Evolutionary conservation across 176 grass and related monocot genomes (phyloP), one percentile per base, ranked within the genome.

Genomic region (Hyparrhenia diplandra): DNA sequence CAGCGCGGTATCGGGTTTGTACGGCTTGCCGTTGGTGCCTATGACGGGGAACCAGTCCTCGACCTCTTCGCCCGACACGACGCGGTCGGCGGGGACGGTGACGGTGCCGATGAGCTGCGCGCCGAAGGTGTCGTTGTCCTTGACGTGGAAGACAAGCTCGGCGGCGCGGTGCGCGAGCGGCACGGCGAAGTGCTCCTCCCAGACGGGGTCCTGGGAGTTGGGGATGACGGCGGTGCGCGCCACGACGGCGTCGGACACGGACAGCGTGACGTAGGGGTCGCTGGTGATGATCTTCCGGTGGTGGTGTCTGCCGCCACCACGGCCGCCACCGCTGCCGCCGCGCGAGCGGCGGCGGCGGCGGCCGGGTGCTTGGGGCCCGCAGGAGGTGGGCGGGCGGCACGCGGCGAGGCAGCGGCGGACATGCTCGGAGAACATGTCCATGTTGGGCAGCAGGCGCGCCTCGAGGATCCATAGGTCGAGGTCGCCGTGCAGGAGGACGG

Each of bases 221-320:
- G 78, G 82, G 16, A 99, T 91, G 14, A 99, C 96, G 16, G 90
- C 82, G 35, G 96, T 99, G 79, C 96, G 84, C 64, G 96, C 92
- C 5, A 99, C 90, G 17, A 94, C 85, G 36, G 96, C 90, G 46
- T 58, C 92, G 16, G 88, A 82, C 7, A 99, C 39, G 37, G 84
- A 95, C 11, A 95, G 84, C 64, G 92, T 99, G 13, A 99, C 96
- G 79, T 99, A 99, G 55, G 96, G 90, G 83, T 95, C 96, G 81
- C 96, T 99, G 65, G 96, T 99, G 67, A 95, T 95, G 79, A 95
- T 88, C 75, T 91, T 91, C 1, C 42, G 73, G 78, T 76, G 87
- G 71, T 69, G 85, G 36, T 46, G 68, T 25, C 39, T 69, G 21
- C 24, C 23, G 8, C 37, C 5, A n/a, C n/a, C n/a, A n/a, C n/a